Base-by-base conservation (phyloP, 306 rosid species). In the Alnus rubra region DNA sequence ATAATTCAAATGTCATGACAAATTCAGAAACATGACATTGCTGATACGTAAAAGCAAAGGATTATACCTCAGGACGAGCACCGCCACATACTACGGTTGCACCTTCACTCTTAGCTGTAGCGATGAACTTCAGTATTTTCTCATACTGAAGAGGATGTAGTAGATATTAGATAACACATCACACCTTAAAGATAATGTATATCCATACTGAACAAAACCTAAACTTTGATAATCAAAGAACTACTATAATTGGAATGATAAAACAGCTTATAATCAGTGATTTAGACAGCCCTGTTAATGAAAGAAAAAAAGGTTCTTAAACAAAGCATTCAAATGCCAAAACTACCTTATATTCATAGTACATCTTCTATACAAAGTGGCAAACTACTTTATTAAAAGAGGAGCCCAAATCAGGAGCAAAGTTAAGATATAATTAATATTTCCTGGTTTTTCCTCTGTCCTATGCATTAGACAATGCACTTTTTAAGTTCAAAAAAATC, bases 31-130 rank as follows among this genome's bases (percentile, higher is more conserved):
- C 59, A 76, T 54, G 50, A 49, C 58, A 60, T 45, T 69, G 55
- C 60, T 53, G 9, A 30, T 71, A 64, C 49, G 64, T 76, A 47
- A 71, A 74, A 79, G 74, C 35, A 72, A 73, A 76, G n/a, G 73
- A 39, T 81, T 82, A 77, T 90, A 95, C 99, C 97, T 89, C 89
- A 30, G 99, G 98, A 74, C 99, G 97, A 76, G 74, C 87, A 35
- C 99, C 99, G 76, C 99, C 99, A 53, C 82, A 86, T 87, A 88
- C 73, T 89, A 95, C 84, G 72, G 83, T 91, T 69, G 99, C 99
- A 12, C 99, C 99, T 90, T 95, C 99, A 56, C 84, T 89, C 89
- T 88, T 89, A 7, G 98, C 99, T 48, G 90, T 93, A 44, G 95
- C 82, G 82, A 95, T 78, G 78, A 87, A 90, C 85, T 95, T 93